Evolutionary conservation across 129 eudicot genomes (phyloP).

Genomic region (Oenanthe sinensis): DNA sequence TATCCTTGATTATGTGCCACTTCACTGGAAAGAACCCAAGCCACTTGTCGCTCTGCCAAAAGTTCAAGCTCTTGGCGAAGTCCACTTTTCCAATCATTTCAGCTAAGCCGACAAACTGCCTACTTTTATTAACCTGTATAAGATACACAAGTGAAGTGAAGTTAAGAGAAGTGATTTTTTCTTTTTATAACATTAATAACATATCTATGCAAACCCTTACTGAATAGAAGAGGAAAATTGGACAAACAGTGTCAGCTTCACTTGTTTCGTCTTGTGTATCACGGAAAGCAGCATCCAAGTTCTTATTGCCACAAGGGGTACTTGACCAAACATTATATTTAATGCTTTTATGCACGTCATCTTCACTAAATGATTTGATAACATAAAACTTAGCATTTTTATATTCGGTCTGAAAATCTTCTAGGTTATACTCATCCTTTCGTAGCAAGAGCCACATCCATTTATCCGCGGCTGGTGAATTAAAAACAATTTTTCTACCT

Average conservation of each 20-base stretch:
- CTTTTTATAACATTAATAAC: not conserved
- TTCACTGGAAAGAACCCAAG: conserved; percentile 76
- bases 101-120: conserved; percentile 89
- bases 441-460: conserved; percentile 15
- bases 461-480: conserved; percentile 26
- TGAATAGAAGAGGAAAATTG: conserved; percentile 73
- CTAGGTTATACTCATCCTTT: conserved; percentile 44
- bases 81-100: conserved; percentile 84
- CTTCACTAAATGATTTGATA: conserved; percentile 84
- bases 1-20: conserved; percentile 90
- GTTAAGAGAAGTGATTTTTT: not conserved
- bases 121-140: conserved; percentile 72
- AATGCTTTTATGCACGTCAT: conserved; percentile 69
- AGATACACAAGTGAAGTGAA: not conserved
- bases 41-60: conserved; percentile 95
- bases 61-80: conserved; percentile 70
- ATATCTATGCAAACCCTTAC: conserved; percentile 30
- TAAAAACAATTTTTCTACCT: conserved; percentile 8
- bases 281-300: conserved; percentile 54
- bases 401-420: conserved; percentile 41
- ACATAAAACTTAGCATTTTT: conserved; percentile 70
- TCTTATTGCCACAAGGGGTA: conserved; percentile 79
- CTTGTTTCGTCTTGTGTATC: conserved; percentile 46
- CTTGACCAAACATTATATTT: conserved; percentile 90
- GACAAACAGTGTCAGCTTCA: conserved; percentile 44